These are phyloP conservation scores for Kalaharituber pfeilii DNA, from an alignment of 2,329 filamentous ascomycete species.

Conservation along the genomic window DNA sequence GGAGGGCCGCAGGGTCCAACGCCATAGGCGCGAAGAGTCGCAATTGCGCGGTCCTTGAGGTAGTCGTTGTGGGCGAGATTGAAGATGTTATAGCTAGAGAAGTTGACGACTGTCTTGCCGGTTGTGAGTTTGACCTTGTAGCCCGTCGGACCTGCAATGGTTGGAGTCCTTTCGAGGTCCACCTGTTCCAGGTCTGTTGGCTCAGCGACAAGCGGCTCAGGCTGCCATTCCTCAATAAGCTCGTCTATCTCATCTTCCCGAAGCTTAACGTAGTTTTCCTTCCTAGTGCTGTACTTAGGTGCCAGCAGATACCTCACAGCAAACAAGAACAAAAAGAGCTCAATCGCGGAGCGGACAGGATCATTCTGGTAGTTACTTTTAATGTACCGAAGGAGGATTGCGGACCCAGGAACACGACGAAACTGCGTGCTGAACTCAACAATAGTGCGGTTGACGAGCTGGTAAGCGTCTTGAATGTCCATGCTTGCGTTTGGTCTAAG, in stretches of 20 bases:
- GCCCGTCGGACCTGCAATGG: constrained; percentile 77
- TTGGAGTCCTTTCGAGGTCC: constrained; percentile 67
- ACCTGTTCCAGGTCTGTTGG: constrained; percentile 58
- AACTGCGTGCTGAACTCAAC: constrained; percentile 46
- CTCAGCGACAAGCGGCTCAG: constrained; percentile 69
- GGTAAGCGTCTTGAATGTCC: constrained; percentile 47
- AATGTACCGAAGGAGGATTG: constrained; percentile 87
- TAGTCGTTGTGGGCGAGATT: constrained; percentile 88
- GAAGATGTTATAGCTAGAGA: constrained; percentile 93
- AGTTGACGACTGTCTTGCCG: constrained; percentile 79
- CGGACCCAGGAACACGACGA: constrained; percentile 81
- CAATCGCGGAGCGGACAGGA: constrained; percentile 79
- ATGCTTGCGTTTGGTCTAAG: constrained; percentile 28
- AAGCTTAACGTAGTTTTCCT: neutral
- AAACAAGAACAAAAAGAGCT: constrained; percentile 85
- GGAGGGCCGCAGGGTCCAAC: constrained; percentile 93
- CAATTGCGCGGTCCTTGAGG: constrained; percentile 87
- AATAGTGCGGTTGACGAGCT: constrained; percentile 36
- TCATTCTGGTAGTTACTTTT: constrained; percentile 96
- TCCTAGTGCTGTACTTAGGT: constrained; percentile 65
- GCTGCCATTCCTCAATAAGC: constrained; percentile 87
- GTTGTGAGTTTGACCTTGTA: constrained; percentile 67
- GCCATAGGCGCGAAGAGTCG: constrained; percentile 83
- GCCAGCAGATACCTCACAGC: constrained; percentile 84
- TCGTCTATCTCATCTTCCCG: constrained; percentile 68